These are phyloP conservation scores for Uronychia setigera DNA, from an alignment of 73 alveolate species.

Conservation along the genomic window DNA sequence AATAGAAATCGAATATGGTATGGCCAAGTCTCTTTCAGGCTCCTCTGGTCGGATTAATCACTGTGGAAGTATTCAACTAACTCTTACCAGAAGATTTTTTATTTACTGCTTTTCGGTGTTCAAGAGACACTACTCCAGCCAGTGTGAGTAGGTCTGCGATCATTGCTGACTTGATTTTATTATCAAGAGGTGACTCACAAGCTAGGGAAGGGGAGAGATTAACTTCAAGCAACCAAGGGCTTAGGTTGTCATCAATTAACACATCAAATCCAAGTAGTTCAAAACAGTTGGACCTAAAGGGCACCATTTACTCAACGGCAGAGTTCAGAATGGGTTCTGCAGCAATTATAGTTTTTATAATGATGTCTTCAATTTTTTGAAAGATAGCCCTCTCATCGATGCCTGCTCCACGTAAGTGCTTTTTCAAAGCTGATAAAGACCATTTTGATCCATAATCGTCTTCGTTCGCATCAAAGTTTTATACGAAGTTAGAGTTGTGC, in stretches of 20 bases:
- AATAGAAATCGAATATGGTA: conserved; percentile 3
- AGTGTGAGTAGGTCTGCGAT: conserved; percentile 86
- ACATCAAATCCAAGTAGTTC: conserved; percentile 88
- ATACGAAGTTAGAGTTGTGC: conserved; percentile 23
- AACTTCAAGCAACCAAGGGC: conserved; percentile 93
- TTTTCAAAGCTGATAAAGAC: conserved; percentile 37
- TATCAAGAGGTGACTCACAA: conserved; percentile 85
- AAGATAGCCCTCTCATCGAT: conserved; percentile 51
- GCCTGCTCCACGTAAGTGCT: conserved; percentile 32
- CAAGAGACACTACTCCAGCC: conserved; percentile 80
- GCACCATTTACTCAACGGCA: conserved; percentile 28
- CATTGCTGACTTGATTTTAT: conserved; percentile 83
- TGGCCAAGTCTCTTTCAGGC: not conserved
- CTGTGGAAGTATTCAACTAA: not conserved
- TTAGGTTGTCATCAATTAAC: conserved; percentile 75
- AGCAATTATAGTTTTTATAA: conserved; percentile 67
- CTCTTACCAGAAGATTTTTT: not conserved
- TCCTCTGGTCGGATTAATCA: not conserved
- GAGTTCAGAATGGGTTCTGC: conserved; percentile 55
- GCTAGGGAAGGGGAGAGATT: conserved; percentile 84
- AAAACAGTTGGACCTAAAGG: conserved; percentile 64
- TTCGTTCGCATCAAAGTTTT: conserved; percentile 19
- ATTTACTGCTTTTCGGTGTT: conserved; percentile 12
- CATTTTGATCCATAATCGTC: conserved; percentile 58
- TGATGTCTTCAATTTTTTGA: conserved; percentile 66